Evolutionary conservation across 2,329 filamentous ascomycete genomes (phyloP), one percentile per base, ranked within the genome.

Genomic region (Cyclaneusma minus): DNA sequence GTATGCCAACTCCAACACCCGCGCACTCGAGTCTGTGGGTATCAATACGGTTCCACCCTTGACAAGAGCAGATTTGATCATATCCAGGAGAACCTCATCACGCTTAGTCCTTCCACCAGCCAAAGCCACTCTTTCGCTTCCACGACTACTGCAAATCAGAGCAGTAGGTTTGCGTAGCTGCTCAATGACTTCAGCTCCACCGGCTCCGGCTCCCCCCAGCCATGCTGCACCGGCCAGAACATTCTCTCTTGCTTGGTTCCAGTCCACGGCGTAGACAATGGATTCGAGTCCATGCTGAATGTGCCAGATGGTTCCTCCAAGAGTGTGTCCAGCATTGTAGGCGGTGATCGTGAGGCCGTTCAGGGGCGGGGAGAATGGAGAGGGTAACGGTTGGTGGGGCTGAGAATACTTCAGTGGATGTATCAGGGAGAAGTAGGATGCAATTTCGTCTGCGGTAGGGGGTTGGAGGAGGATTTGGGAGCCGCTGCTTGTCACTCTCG

Each of bases 231-330:
- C 87, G 0, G 87, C 75, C 32, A 93, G 74, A 10, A 95, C 84
- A 52, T 93, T 92, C 49, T 98, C 89, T 39, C 83, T 72, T n/a
- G 80, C 83, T 52, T 94, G 85, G 42, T 94, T 94, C 89, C 89
- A 98, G 45, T 95, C 87, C 11, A 94, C 82, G 1, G 89, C 87
- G 43, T 98, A 95, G 1, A 98, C 85, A 21, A 98, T 87, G 1
- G 85, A 94, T 50, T 98, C 89, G 46, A 94, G 66, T 0, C 85
- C 84, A 56, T 95, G 84, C 44, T 95, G 87, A 37, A 98, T 85
- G 44, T 95, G 87, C 89, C 89, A 98, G 58, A 98, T 93, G 13
- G 89, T 95, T 29, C 89, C 89, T 49, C 89, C 89, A 1, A 95
- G 67, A 0, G 87, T 94, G 48, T 94, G 87, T 36, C 89, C 89